phyloP scores from a whole-genome alignment of 2,329 filamentous ascomycete species.

The Lithohypha guttulata region DNA sequence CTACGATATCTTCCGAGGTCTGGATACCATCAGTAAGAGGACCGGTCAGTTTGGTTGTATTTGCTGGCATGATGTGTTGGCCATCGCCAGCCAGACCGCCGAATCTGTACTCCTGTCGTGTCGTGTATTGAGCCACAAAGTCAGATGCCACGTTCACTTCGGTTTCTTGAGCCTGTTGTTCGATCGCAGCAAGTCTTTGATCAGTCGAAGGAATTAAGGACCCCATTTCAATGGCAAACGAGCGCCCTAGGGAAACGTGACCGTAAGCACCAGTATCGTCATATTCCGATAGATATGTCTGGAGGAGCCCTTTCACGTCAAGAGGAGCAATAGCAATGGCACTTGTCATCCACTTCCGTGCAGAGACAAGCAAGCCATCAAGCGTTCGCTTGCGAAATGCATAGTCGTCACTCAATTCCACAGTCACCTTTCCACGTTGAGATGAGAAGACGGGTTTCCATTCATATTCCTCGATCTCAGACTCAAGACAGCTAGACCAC shows the following conservation, averaged over 20 bases:
- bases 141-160: constrained; percentile 87
- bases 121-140: constrained; percentile 94
- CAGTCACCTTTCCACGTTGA: constrained; percentile 61
- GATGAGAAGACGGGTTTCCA: constrained; percentile 76
- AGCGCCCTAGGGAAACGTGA: constrained; percentile 82
- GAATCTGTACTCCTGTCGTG: constrained; percentile 88
- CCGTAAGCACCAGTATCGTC: constrained; percentile 85
- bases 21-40: constrained; percentile 3
- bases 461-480: constrained; percentile 86
- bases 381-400: constrained; percentile 69
- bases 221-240: constrained; percentile 88
- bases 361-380: constrained; percentile 63
- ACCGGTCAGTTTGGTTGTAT: constrained; percentile 45
- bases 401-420: constrained; percentile 93
- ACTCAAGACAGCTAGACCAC: constrained; percentile 90
- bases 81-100: constrained; percentile 47
- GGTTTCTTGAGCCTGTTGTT: constrained; percentile 54
- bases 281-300: constrained; percentile 88
- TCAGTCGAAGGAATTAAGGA: constrained; percentile 76
- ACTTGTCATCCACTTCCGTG: constrained; percentile 67
- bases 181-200: constrained; percentile 72
- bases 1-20: constrained; percentile 27
- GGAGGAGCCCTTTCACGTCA: constrained; percentile 87
- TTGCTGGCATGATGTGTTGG: constrained; percentile 28
- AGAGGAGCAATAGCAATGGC: constrained; percentile 78